phyloP scores from a whole-genome alignment of 2,329 filamentous ascomycete species.

The Calonectria honghensis region DNA sequence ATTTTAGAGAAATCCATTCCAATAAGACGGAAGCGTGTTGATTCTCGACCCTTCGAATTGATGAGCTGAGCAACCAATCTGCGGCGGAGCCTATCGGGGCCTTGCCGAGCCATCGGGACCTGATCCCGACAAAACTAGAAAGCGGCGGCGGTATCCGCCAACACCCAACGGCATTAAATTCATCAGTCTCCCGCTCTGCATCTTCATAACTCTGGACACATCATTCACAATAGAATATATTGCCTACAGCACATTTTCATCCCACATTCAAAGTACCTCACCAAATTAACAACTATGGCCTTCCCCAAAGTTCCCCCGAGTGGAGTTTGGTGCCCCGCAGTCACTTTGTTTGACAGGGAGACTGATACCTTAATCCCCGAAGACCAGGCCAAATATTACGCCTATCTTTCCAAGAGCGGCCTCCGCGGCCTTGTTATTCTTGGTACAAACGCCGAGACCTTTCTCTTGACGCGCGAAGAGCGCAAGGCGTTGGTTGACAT shows the following conservation, averaged over 20 bases:
- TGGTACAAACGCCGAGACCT: slow-evolving; percentile 74
- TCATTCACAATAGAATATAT: neutral
- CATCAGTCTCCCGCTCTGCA: slow-evolving; percentile 3
- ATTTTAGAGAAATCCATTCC: neutral
- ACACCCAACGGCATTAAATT: slow-evolving; percentile 22
- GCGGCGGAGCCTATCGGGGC: neutral
- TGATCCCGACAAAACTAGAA: slow-evolving; percentile 18
- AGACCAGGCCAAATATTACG: slow-evolving; percentile 70
- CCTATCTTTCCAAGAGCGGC: slow-evolving; percentile 69
- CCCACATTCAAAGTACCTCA: neutral
- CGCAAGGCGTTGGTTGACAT: slow-evolving; percentile 72
- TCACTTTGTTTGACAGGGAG: slow-evolving; percentile 72
- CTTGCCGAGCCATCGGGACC: slow-evolving; percentile 25
- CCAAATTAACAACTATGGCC: slow-evolving; percentile 38
- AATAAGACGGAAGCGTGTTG: neutral
- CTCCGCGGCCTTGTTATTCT: slow-evolving; percentile 72
- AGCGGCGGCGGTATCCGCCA: slow-evolving; percentile 34
- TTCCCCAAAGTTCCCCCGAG: slow-evolving; percentile 49
- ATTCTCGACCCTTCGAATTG: neutral
- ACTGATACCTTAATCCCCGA: slow-evolving; percentile 69
- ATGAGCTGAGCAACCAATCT: neutral
- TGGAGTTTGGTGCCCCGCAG: slow-evolving; percentile 71
- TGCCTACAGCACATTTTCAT: neutral
- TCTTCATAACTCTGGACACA: neutral
- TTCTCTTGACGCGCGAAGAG: slow-evolving; percentile 75